Evolutionary conservation across 257 asterid species (phyloP).

Genomic region (Solanum sejunctum): DNA sequence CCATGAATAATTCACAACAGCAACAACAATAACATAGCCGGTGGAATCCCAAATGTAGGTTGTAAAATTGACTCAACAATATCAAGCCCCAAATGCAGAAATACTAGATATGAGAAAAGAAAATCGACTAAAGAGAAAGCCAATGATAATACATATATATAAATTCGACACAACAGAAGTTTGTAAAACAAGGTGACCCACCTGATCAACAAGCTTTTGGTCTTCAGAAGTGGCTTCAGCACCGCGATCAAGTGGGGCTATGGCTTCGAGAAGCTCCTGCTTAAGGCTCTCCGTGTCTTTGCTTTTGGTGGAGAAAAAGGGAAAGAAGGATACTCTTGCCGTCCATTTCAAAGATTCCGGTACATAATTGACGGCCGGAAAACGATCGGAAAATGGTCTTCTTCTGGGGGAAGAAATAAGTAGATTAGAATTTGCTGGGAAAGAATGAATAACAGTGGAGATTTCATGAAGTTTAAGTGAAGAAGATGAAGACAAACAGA

Average conservation of each 20-base stretch:
- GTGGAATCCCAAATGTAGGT: no score
- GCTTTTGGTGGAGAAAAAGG: conserved; percentile 13
- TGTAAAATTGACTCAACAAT: no score
- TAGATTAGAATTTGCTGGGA: neutral
- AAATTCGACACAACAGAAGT: neutral
- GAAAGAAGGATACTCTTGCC: conserved; percentile 24
- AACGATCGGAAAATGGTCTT: neutral
- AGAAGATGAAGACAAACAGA: conserved; percentile 2
- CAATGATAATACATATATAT: no score
- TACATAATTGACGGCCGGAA: neutral
- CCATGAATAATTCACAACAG: neutral
- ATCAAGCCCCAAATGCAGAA: no score
- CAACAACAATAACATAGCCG: no score
- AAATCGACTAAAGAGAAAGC: no score
- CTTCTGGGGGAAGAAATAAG: neutral
- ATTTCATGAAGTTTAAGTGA: neutral
- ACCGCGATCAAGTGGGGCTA: conserved; percentile 53
- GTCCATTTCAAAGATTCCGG: conserved; percentile 25
- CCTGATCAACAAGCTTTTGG: conserved; percentile 37
- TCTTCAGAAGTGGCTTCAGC: conserved; percentile 46
- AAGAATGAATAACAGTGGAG: neutral
- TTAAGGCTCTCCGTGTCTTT: conserved; percentile 25
- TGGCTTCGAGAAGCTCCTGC: conserved; percentile 43
- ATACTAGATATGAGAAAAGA: no score
- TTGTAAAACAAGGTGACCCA: neutral